Evolutionary conservation across 352 stramenopile genomes (phyloP).

Genomic region (Albugo laibachii): DNA sequence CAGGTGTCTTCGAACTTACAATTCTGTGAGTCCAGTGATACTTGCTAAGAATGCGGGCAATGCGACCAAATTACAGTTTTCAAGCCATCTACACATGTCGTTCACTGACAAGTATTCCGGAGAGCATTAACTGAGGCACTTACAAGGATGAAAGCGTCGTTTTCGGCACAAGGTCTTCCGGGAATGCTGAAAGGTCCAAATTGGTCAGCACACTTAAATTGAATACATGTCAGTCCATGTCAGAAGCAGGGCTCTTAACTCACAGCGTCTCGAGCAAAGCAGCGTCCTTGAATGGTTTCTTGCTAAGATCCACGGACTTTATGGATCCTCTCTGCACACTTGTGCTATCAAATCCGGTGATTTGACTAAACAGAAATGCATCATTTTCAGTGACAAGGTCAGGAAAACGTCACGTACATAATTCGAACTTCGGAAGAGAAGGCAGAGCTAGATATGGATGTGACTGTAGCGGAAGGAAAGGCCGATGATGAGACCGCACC

Average conservation of each 20-base stretch:
- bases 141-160: slow-evolving; percentile 25
- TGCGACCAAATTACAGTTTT: slow-evolving; percentile 43
- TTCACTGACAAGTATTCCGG: neutral
- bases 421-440: slow-evolving; percentile 19
- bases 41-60: slow-evolving; percentile 23
- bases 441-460: slow-evolving; percentile 16
- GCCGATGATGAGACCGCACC: slow-evolving; percentile 7
- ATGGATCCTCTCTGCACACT: slow-evolving; percentile 34
- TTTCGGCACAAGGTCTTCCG: slow-evolving; percentile 22
- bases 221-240: neutral
- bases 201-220: slow-evolving; percentile 25
- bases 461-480: slow-evolving; percentile 31
- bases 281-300: slow-evolving; percentile 21
- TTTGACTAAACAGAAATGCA: slow-evolving; percentile 20
- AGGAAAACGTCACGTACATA: slow-evolving; percentile 18
- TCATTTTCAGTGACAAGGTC: neutral
- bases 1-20: slow-evolving; percentile 22
- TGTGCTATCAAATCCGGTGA: slow-evolving; percentile 37
- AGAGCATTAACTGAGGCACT: neutral
- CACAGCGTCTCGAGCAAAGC: slow-evolving; percentile 22
- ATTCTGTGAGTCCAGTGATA: slow-evolving; percentile 24
- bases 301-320: slow-evolving; percentile 26
- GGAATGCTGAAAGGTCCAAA: slow-evolving; percentile 27
- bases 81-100: slow-evolving; percentile 17
- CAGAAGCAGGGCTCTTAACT: slow-evolving; percentile 2